Conservation (phyloP, 345 rosid genomes). For the Eucalyptus polybractea region DNA sequence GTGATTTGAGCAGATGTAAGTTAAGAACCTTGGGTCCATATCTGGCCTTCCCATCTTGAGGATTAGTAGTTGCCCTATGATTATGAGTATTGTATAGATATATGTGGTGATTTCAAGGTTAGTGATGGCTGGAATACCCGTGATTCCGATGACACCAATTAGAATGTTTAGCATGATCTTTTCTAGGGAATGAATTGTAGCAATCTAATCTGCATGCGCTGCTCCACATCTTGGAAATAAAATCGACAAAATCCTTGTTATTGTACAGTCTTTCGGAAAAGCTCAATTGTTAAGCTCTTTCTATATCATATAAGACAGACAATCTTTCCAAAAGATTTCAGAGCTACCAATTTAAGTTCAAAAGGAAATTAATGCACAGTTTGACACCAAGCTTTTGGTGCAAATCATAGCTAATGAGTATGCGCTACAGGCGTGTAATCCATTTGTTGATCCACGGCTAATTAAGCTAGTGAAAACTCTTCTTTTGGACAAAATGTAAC, state of each 20-base stretch:
- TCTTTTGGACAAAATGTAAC: not conserved
- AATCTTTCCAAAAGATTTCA: not conserved
- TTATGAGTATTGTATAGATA: not conserved
- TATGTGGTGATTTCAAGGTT: accelerated
- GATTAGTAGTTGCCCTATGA: accelerated
- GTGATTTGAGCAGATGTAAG: not conserved
- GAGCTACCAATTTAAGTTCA: not conserved
- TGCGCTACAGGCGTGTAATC: not conserved
- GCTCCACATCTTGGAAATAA: not conserved
- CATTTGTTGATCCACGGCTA: not conserved
- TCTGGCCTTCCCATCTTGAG: not conserved
- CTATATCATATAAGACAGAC: too few relatives aligned
- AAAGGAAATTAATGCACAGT: not conserved
- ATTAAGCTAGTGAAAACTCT: not conserved
- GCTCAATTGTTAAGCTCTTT: not conserved
- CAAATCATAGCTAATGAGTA: not conserved
- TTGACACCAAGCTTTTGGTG: not conserved
- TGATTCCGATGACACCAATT: not conserved
- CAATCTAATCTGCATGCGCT: not conserved
- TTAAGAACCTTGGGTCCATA: not conserved
- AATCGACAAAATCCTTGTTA: not conserved
- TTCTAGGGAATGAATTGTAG: not conserved
- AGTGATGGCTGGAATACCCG: not conserved
- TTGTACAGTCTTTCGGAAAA: not conserved
- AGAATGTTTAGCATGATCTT: not conserved